phyloP scores from a whole-genome alignment of 2,329 filamentous ascomycete genomes.

The Simplicillium sp. region DNA sequence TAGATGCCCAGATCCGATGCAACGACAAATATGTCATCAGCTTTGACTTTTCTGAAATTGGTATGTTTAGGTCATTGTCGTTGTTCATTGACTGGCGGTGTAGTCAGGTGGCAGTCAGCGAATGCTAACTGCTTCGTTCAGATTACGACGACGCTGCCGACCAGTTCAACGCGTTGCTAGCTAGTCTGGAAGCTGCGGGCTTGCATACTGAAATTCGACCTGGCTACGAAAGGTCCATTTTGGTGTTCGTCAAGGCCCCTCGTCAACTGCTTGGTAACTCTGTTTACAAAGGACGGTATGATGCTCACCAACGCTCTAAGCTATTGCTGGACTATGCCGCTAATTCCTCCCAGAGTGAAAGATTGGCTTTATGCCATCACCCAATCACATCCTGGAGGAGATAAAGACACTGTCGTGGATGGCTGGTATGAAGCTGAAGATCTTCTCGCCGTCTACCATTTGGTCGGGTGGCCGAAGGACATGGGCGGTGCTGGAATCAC shows the following conservation, averaged over 20 bases:
- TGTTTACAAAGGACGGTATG: conserved; percentile 57
- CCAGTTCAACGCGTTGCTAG: conserved; percentile 36
- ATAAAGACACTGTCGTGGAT: conserved; percentile 42
- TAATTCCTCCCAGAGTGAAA: conserved; percentile 43
- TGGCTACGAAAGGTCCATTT: conserved; percentile 55
- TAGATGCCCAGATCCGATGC: conserved; percentile 6
- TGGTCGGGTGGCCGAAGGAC: conserved; percentile 48
- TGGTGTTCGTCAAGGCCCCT: conserved; percentile 58
- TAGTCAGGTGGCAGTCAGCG: not conserved
- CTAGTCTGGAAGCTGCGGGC: conserved; percentile 51
- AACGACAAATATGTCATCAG: conserved; percentile 31
- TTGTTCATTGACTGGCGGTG: too few relatives aligned
- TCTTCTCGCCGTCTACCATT: conserved; percentile 60
- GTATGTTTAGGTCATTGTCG: conserved; percentile 18
- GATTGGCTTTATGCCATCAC: conserved; percentile 68
- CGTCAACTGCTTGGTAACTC: conserved; percentile 53
- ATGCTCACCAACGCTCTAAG: not conserved
- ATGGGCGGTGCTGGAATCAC: conserved; percentile 55
- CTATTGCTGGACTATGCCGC: not conserved
- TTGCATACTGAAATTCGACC: conserved; percentile 63
- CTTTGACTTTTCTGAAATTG: conserved; percentile 25
- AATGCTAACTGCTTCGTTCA: conserved; percentile 7
- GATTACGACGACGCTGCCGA: conserved; percentile 22
- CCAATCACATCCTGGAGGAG: conserved; percentile 49
- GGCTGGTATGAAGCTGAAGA: conserved; percentile 52